Base-by-base conservation (phyloP, 164 flowering plant species). In the Santalum album region DNA sequence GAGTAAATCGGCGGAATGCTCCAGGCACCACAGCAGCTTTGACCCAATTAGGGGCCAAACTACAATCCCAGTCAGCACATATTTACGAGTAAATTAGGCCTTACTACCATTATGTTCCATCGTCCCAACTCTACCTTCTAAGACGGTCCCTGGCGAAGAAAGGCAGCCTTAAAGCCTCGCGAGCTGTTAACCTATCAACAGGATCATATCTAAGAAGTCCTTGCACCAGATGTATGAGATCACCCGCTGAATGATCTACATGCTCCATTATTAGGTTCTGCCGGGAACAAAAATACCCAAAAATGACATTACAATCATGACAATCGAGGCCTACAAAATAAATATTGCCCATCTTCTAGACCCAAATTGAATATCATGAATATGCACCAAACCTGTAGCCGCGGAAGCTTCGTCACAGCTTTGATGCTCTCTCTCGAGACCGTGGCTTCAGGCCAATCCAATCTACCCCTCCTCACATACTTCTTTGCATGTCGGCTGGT, bases 131-230 rank as follows among this genome's bases (percentile, higher is more conserved):
- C n/a, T n/a, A 46, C 62, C 46, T 60, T 53, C 51, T 49, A n/a
- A 12, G 12, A 22, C 2, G 32, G 12, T 22, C 26, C 51, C 27
- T 6, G 51, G 51, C 12, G 27, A 49, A 49, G 51, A 49, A 49
- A 12, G 51, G 51, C 27, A 22, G 51, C 51, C 27, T 49, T 12
- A 49, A 27, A 2, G 51, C 51, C 7, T 49, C 26, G 15, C 16
- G 43, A 43, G 64, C 64, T 12, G 52, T 60, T 17, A 53, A 6
- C 36, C 64, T 60, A 1, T 44, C 18, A 0, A 40, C 27, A 32
- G 64, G 64, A 22, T 53, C 57, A 25, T 42, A 60, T 14, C 11
- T 60, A n/a, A 60, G 45, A 2, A 60, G 64, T 1, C 64, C 64
- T 44, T 60, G 64, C 25, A 49, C 14, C n/a, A 46, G 25, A 15